phyloP scores from a whole-genome alignment of 2,329 filamentous ascomycete species.

The Fusarium staphyleae region DNA sequence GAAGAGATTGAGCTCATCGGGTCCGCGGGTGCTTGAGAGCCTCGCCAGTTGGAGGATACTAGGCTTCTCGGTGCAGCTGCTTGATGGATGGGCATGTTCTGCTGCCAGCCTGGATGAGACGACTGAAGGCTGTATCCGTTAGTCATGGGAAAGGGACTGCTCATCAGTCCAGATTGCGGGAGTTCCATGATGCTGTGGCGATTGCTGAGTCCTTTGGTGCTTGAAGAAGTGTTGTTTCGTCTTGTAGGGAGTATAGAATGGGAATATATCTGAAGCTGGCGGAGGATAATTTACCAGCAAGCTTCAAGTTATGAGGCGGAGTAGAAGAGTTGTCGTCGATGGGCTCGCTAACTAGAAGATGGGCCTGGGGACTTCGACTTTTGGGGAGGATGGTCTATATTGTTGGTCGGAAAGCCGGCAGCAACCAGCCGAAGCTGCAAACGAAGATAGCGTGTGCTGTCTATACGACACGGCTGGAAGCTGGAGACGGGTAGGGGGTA shows the following conservation, averaged over 20 bases:
- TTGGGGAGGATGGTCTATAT: no score
- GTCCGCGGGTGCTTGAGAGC: conserved; percentile 13
- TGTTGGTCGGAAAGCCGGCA: background rate
- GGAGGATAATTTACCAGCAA: background rate
- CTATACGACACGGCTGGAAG: conserved; percentile 4
- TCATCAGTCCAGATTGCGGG: conserved; percentile 3
- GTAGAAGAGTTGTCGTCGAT: background rate
- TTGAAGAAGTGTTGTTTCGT: background rate
- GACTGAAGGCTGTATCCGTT: conserved; percentile 13
- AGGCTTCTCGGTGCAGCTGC: conserved; percentile 33
- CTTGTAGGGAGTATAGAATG: background rate
- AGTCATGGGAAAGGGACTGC: background rate
- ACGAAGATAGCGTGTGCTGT: background rate
- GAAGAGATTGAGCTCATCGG: conserved; percentile 4
- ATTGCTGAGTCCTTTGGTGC: background rate
- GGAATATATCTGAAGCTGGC: conserved; percentile 5
- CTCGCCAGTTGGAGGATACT: conserved; percentile 34
- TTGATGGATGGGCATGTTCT: conserved; percentile 10
- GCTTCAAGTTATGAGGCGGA: conserved; percentile 1
- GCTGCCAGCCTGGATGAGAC: conserved; percentile 23
- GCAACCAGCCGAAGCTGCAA: background rate
- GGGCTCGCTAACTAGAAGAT: background rate
- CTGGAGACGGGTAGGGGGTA: background rate
- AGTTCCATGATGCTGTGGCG: conserved; percentile 13
- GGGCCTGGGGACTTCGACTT: no score